phyloP scores from a whole-genome alignment of 805 yeast genomes.

The Kazachstania psychrophila region DNA sequence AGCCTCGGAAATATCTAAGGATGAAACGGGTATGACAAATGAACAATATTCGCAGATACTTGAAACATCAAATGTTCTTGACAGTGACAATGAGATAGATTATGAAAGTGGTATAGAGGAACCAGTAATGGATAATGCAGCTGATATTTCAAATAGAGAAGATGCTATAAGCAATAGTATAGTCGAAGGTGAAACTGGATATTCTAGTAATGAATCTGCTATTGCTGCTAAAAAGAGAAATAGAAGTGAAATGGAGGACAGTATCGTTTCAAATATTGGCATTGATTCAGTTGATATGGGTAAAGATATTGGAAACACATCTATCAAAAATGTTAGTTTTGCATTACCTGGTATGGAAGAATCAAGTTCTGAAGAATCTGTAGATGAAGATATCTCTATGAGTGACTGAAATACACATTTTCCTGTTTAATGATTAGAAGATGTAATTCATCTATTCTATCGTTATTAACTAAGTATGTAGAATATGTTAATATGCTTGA shows the following conservation, averaged over 20 bases:
- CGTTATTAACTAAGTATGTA: too few relatives aligned
- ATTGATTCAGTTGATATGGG: neutral
- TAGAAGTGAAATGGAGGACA: slow-evolving; percentile 7
- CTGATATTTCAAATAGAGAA: neutral
- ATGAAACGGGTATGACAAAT: slow-evolving; percentile 6
- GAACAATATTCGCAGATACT: slow-evolving; percentile 19
- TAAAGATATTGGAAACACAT: neutral
- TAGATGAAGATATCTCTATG: slow-evolving; percentile 3
- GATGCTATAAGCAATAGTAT: neutral
- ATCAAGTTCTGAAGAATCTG: slow-evolving; percentile 3
- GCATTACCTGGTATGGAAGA: slow-evolving; percentile 5
- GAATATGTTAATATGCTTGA: neutral
- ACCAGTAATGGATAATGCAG: neutral
- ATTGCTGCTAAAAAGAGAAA: slow-evolving; percentile 8
- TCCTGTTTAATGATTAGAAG: too few relatives aligned
- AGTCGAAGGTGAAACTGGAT: neutral
- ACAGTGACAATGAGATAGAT: neutral
- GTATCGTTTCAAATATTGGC: neutral
- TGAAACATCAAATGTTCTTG: slow-evolving; percentile 10
- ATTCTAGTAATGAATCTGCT: neutral
- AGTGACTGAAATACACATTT: too few relatives aligned
- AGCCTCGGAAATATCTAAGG: slow-evolving; percentile 1
- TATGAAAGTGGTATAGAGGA: neutral
- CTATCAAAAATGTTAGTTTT: slow-evolving; percentile 10
- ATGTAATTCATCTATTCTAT: too few relatives aligned